phyloP scores from a whole-genome alignment of 2,329 filamentous ascomycete species.

The Colletotrichum paranaense region DNA sequence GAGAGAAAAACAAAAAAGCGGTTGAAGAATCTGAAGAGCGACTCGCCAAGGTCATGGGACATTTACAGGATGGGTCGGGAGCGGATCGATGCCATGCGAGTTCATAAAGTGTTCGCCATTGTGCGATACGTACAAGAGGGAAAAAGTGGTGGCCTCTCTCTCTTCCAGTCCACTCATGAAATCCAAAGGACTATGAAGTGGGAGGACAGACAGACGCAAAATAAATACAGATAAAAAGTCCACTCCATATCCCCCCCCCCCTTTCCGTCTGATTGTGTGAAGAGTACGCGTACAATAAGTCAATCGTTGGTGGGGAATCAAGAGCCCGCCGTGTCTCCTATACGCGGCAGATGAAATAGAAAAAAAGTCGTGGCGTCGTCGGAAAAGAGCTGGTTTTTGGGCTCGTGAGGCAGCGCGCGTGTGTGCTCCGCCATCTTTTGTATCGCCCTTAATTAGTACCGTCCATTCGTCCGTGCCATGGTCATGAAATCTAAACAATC shows the following conservation, averaged over 20 bases:
- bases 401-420: background rate
- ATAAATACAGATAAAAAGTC: conserved; percentile 25
- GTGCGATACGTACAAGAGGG: conserved; percentile 21
- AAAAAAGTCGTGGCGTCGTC: conserved; percentile 21
- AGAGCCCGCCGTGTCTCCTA: conserved; percentile 22
- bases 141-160: background rate
- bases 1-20: no score
- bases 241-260: conserved; percentile 3
- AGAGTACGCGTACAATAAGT: conserved; percentile 28
- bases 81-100: background rate
- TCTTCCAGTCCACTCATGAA: background rate
- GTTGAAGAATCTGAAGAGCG: background rate
- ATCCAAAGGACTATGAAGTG: background rate
- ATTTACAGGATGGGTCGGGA: background rate
- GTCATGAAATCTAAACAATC: conserved; percentile 32
- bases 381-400: background rate
- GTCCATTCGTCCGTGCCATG: conserved; percentile 9
- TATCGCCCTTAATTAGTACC: conserved; percentile 17
- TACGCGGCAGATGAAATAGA: conserved; percentile 4
- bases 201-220: background rate
- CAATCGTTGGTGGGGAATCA: conserved; percentile 27
- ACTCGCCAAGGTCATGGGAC: background rate
- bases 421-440: background rate
- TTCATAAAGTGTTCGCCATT: conserved; percentile 15
- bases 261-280: conserved; percentile 20